Evolutionary conservation across 192 early-diverging fungal genomes (phyloP), one percentile per base, ranked within the genome.

Genomic region (Umbelopsis ramanniana): DNA sequence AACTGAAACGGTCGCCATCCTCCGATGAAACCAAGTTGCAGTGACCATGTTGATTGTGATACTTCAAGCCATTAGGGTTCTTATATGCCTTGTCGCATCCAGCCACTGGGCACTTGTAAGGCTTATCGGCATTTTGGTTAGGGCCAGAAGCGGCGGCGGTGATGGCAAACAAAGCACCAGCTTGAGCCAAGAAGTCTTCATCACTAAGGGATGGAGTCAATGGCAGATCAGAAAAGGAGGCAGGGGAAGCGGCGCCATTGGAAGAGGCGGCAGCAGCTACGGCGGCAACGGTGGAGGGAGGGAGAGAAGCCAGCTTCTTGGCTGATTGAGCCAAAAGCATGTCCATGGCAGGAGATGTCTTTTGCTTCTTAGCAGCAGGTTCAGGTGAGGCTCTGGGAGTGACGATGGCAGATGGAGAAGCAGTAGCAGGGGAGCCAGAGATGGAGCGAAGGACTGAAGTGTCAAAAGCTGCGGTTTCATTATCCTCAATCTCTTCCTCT

Each of bases 31-130:
- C 66, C 38, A 71, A 43, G 45, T 77, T 83, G 79, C 91, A 92
- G 77, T 98, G 97, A 19, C 95, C 95, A 73, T 98, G 97, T 53
- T 92, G 86, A 75, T 96, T 93, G 79, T 97, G 97, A 84, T 98
- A 97, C 77, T 98, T 98, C 71, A 97, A 85, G 7, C 96, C 96
- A 53, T 96, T 96, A 19, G 96, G 96, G 80, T 98, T 98, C 83
- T 98, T 98, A 86, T 98, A 98, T 6, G 93, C 88, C 85, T 98
- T 97, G 69, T 86, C 88, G 81, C 96, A 98, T 14, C 94, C 94
- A 14, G 77, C 76, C 5, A 95, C 82, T 4, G 93, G 87, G 79
- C 96, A 97, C 71, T 91, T 89, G 83, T 96, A 96, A 17, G 93
- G 94, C 74, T 95, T 92, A 72, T 93, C 92, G 54, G 74, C 74